A percentile compares a stretch with the other conserved stretches of the same genome.
Conservation (phyloP, 2,329 filamentous ascomycete genomes). For the Diaporthe citrichinensis region DNA sequence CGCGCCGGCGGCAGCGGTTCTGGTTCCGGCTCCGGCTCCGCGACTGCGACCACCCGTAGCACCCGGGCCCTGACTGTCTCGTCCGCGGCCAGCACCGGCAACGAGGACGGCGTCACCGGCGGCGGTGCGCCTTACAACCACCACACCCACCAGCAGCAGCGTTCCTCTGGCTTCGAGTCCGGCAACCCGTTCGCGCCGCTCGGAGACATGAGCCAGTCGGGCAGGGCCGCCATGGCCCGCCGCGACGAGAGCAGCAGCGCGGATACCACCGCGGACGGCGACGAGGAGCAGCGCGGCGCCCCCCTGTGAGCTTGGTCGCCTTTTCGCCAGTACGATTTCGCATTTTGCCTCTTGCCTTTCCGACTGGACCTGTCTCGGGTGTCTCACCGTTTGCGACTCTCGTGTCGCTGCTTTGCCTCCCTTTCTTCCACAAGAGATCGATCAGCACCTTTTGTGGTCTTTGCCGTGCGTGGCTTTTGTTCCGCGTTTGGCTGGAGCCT, state of each 20-base stretch:
- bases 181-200: conserved; percentile 31
- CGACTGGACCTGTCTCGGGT: neutral
- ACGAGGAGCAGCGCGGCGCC: conserved; percentile 31
- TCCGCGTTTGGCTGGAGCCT: neutral
- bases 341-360: neutral
- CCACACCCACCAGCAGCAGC: neutral
- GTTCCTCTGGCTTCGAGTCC: neutral
- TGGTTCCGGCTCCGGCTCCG: neutral
- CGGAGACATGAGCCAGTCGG: neutral
- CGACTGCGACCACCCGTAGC: neutral
- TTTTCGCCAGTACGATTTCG: neutral
- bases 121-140: neutral
- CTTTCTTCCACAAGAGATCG: neutral
- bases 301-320: neutral
- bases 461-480: neutral
- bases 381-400: neutral
- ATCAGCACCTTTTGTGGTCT: neutral
- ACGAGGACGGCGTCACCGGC: neutral
- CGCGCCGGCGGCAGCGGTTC: neutral
- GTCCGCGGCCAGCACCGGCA: neutral
- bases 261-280: neutral
- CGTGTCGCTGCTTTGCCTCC: neutral
- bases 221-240: neutral
- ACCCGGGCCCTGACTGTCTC: neutral
- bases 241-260: neutral